Conservation (phyloP, 169 alveolate species). For the Perkinsus marinus region DNA sequence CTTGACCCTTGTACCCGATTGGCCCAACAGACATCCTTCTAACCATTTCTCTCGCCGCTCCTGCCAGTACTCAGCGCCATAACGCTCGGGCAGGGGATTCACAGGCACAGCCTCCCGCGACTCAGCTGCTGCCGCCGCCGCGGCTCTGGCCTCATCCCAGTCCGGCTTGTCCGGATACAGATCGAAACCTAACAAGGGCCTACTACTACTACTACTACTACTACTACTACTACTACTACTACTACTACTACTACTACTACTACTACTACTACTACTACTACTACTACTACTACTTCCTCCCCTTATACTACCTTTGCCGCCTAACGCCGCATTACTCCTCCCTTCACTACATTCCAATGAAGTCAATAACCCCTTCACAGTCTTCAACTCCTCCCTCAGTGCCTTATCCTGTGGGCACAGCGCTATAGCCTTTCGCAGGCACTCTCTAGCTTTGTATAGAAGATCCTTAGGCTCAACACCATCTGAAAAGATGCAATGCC, state of each 20-base stretch:
- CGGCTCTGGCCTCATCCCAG: neutral
- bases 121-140: neutral
- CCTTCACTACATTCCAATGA: neutral
- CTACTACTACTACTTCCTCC: neutral
- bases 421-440: neutral
- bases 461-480: neutral
- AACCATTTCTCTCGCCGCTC: neutral
- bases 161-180: neutral
- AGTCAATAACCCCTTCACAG: neutral
- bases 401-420: neutral
- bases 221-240: neutral
- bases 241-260: neutral
- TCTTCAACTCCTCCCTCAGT: neutral
- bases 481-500: neutral
- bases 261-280: neutral
- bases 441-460: neutral
- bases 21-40: neutral
- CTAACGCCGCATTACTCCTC: neutral
- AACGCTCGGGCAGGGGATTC: neutral
- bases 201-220: too few relatives aligned
- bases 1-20: neutral
- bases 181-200: neutral
- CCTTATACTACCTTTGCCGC: neutral
- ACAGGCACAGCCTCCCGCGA: neutral
- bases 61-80: neutral